Evolutionary conservation across 371 early-diverging fungal species (phyloP), one percentile per base, ranked within the genome.

Genomic region (Nematocida parisii): DNA sequence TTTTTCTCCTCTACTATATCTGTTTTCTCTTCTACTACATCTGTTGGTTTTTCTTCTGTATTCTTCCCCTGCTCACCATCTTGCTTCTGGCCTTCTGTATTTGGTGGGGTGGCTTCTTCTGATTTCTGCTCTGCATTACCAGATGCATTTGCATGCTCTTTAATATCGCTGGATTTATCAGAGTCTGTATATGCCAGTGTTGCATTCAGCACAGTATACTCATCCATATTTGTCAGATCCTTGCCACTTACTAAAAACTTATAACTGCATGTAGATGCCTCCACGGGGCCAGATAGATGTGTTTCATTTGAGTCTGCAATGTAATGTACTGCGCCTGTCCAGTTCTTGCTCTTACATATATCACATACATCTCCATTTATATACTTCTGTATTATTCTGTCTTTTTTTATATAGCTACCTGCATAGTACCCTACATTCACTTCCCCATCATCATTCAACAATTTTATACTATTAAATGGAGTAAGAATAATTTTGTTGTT

Each of bases 241-340:
- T 70, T 55, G 9, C 80, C 80, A 13, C 55, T 33, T 42, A 77
- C 71, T 15, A 70, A 6, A 9, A 77, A 42, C 62, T 67, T 67
- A 60, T 77, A 77, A 40, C 20, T 77, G 42, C 80, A 77, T 13
- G 80, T 77, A 5, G 80, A 77, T 56, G 50, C 71, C 50, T 77
- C 80, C 18, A 77, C 54, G 2, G 80, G 80, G n/a, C 80, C 71
- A 7, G 57, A 44, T n/a, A 77, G 57, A n/a, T 77, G n/a, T 6
- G 71, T 5, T 9, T 73, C 45, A n/a, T n/a, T 15, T 70, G 20
- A n/a, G 20, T 70, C 62, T 22, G 61, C 44, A 22, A 24, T 9
- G 61, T 68, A 77, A 39, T 57, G 81, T 1, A 77, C 71, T 4
- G 46, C 40, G 11, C 80, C 71, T 9, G 11, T 44, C 80, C 80